Evolutionary conservation across 345 rosid species (phyloP), one percentile per base, ranked within the genome.

Genomic region (Acer yangbiense): DNA sequence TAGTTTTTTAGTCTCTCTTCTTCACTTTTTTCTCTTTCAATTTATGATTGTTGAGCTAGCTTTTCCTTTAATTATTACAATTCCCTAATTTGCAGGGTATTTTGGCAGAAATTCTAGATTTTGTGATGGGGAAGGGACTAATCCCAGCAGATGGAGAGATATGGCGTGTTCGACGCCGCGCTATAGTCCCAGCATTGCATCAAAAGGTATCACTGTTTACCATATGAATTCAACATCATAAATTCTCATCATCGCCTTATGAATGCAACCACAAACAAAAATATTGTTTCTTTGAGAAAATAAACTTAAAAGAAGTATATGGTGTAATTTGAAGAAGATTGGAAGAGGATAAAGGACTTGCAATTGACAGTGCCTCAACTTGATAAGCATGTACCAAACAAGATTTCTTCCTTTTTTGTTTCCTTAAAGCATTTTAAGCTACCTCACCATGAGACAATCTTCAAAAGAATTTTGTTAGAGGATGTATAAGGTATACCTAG

Each of bases 41-140:
- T 66, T 68, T 17, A 9, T 48, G 17, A 13, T 52, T 18, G 1
- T 70, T 67, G 17, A 39, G 68, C 16, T 73, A 32, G 62, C 39
- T 63, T 65, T 74, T 11, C 20, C 74, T 46, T 73, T 39, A 39
- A 66, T 83, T 79, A 71, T 69, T 35, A 72, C 67, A 68, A 58
- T 20, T 78, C 64, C 78, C 78, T 80, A 58, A 79, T 54, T 63
- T 83, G 80, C 85, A 95, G 99, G 99, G 98, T 73, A 87, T 95
- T 71, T 80, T 95, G 75, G 97, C 96, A 70, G 99, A 95, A 81
- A 95, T 95, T 87, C 85, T 95, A 65, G 96, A 95, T 5, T 95
- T 95, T 90, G 99, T 95, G 29, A 95, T 95, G 99, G 99, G 99
- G 17, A 93, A 82, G 81, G 99, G 99, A 78, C 94, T 95, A 64